Evolutionary conservation across 1,284 basidiomycete genomes (phyloP).

Genomic region (Testicularia cyperi): DNA sequence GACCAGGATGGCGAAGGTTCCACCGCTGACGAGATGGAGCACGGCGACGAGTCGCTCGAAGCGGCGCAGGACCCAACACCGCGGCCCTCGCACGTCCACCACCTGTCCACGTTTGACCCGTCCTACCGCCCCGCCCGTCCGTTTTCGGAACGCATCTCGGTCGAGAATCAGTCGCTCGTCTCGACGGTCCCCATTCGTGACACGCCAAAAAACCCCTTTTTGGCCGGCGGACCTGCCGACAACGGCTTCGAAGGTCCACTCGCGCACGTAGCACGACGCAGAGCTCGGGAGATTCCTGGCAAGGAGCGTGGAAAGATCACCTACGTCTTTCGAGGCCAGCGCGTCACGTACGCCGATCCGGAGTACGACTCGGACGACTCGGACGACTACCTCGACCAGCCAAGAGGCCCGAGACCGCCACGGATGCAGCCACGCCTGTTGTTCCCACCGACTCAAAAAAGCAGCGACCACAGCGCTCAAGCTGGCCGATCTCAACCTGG

Average conservation of each 20-base stretch:
- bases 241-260: conserved; percentile 45
- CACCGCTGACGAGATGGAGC: conserved; percentile 5
- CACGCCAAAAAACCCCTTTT: conserved; percentile 52
- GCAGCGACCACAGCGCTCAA: conserved; percentile 7
- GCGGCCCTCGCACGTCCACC: not conserved
- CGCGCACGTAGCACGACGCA: conserved; percentile 13
- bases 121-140: conserved; percentile 10
- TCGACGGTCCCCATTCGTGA: conserved; percentile 37
- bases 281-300: conserved; percentile 23
- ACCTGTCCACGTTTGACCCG: not conserved
- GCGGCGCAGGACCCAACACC: too few species aligned
- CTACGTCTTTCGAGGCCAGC: conserved; percentile 50
- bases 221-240: conserved; percentile 56
- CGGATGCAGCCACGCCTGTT: conserved; percentile 32
- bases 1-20: conserved; percentile 27
- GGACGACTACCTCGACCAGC: not conserved
- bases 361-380: conserved; percentile 41
- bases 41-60: not conserved
- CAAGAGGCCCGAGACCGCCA: conserved; percentile 5
- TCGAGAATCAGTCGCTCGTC: conserved; percentile 12
- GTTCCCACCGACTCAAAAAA: conserved; percentile 15
- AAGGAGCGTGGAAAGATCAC: conserved; percentile 39
- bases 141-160: conserved; percentile 11
- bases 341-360: conserved; percentile 43
- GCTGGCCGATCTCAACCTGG: not conserved